phyloP scores from a whole-genome alignment of 2,329 filamentous ascomycete genomes.

The Emergomyces pasteurianus region DNA sequence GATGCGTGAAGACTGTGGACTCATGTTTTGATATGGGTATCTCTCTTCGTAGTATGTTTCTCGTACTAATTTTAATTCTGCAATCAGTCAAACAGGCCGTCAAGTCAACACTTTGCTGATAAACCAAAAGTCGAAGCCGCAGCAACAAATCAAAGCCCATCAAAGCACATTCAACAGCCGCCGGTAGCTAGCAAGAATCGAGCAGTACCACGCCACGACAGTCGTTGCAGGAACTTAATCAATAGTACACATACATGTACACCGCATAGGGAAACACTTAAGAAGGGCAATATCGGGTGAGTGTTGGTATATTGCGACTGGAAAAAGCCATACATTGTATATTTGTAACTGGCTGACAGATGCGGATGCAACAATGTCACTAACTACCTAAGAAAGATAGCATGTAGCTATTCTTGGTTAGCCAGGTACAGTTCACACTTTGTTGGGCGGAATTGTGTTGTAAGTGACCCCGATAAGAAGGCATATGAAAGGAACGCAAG shows the following conservation, averaged over 20 bases:
- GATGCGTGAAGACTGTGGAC: constrained; percentile 9
- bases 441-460: no score
- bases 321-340: not conserved
- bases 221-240: not conserved
- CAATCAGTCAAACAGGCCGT: not conserved
- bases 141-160: not conserved
- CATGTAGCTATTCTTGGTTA: not conserved
- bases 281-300: not conserved
- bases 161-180: not conserved
- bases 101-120: not conserved
- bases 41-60: not conserved
- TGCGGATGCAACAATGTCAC: not conserved
- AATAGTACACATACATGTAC: not conserved
- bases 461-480: no score
- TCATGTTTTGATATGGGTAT: constrained; percentile 5
- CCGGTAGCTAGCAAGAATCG: not conserved
- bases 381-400: not conserved
- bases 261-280: not conserved
- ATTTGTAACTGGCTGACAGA: not conserved
- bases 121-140: not conserved
- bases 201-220: not conserved
- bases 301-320: not conserved
- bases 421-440: not conserved
- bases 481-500: no score
- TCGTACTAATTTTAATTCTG: not conserved